These are phyloP conservation scores for Carex myosuroides DNA, from an alignment of 176 grass and related monocot species.

Conservation along the genomic window DNA sequence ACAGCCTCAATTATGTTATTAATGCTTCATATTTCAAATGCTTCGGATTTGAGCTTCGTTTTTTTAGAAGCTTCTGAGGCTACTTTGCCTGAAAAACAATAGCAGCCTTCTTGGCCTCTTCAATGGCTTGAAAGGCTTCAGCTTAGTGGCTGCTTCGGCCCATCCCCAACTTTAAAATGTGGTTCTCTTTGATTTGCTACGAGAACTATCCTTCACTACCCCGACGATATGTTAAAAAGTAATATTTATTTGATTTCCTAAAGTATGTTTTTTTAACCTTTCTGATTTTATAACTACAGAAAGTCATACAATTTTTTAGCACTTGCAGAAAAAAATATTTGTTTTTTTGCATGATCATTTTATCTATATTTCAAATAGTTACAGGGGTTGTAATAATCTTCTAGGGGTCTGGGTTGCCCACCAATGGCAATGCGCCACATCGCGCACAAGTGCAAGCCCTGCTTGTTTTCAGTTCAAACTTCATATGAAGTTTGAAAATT, in stretches of 20 bases:
- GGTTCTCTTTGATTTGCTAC: neutral
- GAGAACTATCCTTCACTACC: constrained; percentile 3
- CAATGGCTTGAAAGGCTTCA: constrained; percentile 12
- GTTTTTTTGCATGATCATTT: neutral
- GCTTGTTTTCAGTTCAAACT: neutral
- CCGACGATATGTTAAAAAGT: neutral
- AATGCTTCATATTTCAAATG: constrained; percentile 13
- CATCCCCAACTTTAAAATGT: neutral
- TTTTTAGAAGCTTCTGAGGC: constrained; percentile 4
- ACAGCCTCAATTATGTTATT: neutral
- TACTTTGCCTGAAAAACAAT: neutral
- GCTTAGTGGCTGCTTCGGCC: neutral
- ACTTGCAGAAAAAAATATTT: neutral
- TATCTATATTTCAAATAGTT: neutral
- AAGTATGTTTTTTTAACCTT: neutral
- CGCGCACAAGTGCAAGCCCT: too few relatives aligned
- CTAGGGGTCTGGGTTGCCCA: neutral
- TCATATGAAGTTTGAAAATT: neutral
- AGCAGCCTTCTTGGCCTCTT: constrained; percentile 13
- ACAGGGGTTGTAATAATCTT: neutral
- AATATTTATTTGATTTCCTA: neutral
- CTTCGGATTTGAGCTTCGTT: constrained; percentile 10
- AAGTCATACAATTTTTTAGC: neutral
- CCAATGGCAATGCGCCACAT: neutral
- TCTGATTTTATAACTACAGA: neutral